Evolutionary conservation across 2,329 filamentous ascomycete genomes (phyloP), one percentile per base, ranked within the genome.

Genomic region (Triangularia setosa): DNA sequence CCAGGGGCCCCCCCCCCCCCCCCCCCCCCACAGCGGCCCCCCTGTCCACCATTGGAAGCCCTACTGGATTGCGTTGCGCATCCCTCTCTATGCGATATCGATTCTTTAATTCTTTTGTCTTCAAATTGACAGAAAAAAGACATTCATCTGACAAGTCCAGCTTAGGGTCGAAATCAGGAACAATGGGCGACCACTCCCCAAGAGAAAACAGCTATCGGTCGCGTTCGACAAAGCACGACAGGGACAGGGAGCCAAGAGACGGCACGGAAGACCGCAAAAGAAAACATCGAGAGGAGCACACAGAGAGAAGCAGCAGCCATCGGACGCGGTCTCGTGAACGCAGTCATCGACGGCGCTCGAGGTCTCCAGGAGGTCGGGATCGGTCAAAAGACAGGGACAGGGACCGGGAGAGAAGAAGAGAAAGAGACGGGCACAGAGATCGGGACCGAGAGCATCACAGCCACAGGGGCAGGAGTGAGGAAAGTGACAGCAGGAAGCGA

Each of bases 341-440:
- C 21, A 56, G 61, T 2, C 35, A 63, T 16, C 67, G 67, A 30
- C 67, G 66, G 25, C 67, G 70, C 6, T 73, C 71, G 16, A 68
- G 67, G 57, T 66, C 68, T 18, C 69, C 69, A 11, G 66, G 63
- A 18, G 62, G 64, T 53, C 64, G 56, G 44, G 64, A 67, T 23
- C 65, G 63, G 7, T 71, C 70, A 5, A 64, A 58, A 48, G 67
- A 69, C 24, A 57, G 59, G 27, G 35, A 52, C 16, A 44, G 24
- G 33, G 67, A 68, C 21, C 55, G 59, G 33, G 35, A 53, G 18
- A 28, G 18, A 25, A 40, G 40, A 33, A 18, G 58, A 7, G 68
- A 70, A 18, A 60, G 68, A 30, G 65, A 63, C 16, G 60, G 65
- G 11, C 64, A 70, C 52, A 40, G 62, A 35, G 59, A 65, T 24